Evolutionary conservation across 345 rosid genomes (phyloP).

Genomic region (Citrus inodora): DNA sequence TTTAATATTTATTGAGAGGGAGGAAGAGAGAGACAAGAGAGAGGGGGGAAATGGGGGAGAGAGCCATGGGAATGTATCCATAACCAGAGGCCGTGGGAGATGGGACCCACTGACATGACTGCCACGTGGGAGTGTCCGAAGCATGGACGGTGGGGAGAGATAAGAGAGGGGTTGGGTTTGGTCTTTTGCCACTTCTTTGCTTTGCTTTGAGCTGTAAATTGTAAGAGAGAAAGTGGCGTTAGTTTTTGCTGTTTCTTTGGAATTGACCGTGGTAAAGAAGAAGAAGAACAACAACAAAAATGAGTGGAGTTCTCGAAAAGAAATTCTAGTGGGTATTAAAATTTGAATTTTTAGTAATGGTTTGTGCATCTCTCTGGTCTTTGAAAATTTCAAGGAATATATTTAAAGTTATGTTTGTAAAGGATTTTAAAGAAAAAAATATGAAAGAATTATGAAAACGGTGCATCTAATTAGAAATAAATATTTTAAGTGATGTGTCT

Average conservation of each 20-base stretch:
- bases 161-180: not conserved
- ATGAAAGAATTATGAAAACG: too few relatives aligned
- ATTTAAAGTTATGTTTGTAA: too few relatives aligned
- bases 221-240: not conserved
- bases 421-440: too few relatives aligned
- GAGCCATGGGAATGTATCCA: conserved; percentile 30
- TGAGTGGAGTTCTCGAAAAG: too few relatives aligned
- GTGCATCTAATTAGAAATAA: too few relatives aligned
- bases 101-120: conserved; percentile 50
- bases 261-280: not conserved
- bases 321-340: too few relatives aligned
- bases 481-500: too few relatives aligned
- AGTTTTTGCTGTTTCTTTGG: not conserved
- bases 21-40: not conserved
- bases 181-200: not conserved
- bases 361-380: too few relatives aligned
- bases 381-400: too few relatives aligned
- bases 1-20: not conserved
- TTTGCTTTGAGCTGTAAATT: not conserved
- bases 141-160: conserved; percentile 18
- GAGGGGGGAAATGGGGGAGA: not conserved
- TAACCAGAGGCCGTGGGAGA: conserved; percentile 31
- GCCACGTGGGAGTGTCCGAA: conserved; percentile 56
- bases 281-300: too few relatives aligned
- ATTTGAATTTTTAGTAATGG: too few relatives aligned